Base-by-base conservation (phyloP, 768 basidiomycete genomes). In the Mrakia blollopis region DNA sequence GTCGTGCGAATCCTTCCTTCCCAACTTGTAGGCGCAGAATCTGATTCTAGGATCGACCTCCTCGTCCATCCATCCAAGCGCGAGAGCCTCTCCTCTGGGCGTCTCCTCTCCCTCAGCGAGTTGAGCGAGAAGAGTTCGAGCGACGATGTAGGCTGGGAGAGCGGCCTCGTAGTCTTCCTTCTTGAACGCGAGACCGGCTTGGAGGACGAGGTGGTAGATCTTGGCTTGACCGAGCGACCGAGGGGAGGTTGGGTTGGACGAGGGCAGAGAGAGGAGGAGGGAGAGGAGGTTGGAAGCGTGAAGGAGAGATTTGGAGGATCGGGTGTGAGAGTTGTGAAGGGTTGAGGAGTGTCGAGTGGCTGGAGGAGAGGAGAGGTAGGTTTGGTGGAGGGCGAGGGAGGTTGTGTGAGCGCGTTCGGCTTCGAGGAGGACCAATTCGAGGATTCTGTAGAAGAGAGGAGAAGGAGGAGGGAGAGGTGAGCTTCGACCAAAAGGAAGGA, bases 321-420 rank as follows among this genome's bases (percentile, higher is more conserved):
- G 78, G 73, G 50, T 90, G 89, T 8, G 91, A 89, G n/a, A 91
- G n/a, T 44, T 47, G 35, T 74, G 57, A 7, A 72, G 54, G 30
- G 89, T 79, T 88, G 89, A 80, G 91, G 90, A 62, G 91, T 88
- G 30, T 85, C 85, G 65, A 86, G 83, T 80, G 88, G 88, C 28
- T 85, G 85, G 37, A 72, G 88, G 87, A 72, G 86, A 83, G n/a
- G 86, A 81, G 28, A 89, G 85, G 54, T 72, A 85, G 3, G 86
- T 82, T 30, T 85, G 83, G 62, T 82, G 81, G 61, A 95, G 88
- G 73, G 92, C 92, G 83, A 95, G 92, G 7, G 94, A 90, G 83
- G 94, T 89, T 1, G 92, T 89, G 90, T 94, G 94, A 41, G 93
- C 92, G 62, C 96, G 89, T 83, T 98, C 96, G 13, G 93, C 89